phyloP scores from a whole-genome alignment of 2,329 filamentous ascomycete genomes.

The Setomelanomma holmii region DNA sequence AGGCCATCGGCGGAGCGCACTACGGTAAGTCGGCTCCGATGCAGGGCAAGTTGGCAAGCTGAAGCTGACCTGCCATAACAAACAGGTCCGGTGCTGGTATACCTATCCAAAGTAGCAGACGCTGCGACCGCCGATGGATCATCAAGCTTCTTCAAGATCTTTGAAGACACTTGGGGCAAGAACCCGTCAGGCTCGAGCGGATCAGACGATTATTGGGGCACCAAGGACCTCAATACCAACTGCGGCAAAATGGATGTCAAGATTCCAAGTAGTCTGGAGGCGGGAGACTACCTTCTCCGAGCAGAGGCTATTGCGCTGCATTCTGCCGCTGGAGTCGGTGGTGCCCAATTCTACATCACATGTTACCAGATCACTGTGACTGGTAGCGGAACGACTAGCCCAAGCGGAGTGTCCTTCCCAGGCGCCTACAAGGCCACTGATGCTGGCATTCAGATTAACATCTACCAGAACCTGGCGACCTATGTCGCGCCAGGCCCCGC shows the following conservation, averaged over 20 bases:
- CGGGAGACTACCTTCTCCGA: conserved; percentile 54
- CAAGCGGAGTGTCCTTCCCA: conserved; percentile 50
- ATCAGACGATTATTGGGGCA: conserved; percentile 58
- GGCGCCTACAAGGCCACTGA: conserved; percentile 47
- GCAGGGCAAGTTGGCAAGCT: neutral
- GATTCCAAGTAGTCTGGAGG: conserved; percentile 46
- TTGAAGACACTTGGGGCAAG: conserved; percentile 60
- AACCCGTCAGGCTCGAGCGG: conserved; percentile 48
- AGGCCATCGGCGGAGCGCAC: conserved; percentile 44
- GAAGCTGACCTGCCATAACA: neutral
- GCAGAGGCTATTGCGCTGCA: conserved; percentile 56
- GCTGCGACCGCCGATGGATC: conserved; percentile 59
- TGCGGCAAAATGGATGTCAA: conserved; percentile 55
- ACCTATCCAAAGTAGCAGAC: conserved; percentile 54
- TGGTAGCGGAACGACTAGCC: conserved; percentile 43
- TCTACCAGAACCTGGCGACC: conserved; percentile 58
- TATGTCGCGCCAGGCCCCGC: conserved; percentile 62
- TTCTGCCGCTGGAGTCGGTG: conserved; percentile 39
- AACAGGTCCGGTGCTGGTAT: conserved; percentile 32
- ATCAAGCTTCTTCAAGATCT: conserved; percentile 65
- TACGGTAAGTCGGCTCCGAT: conserved; percentile 39
- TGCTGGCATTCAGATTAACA: conserved; percentile 57
- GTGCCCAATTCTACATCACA: conserved; percentile 54
- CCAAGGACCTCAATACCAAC: conserved; percentile 56
- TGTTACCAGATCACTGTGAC: conserved; percentile 51